Percentiles rank a stretch among this genome's conserved stretches.
These are phyloP conservation scores for Coniochaeta prunicola DNA, from an alignment of 2,329 filamentous ascomycete genomes.

Conservation along the genomic window DNA sequence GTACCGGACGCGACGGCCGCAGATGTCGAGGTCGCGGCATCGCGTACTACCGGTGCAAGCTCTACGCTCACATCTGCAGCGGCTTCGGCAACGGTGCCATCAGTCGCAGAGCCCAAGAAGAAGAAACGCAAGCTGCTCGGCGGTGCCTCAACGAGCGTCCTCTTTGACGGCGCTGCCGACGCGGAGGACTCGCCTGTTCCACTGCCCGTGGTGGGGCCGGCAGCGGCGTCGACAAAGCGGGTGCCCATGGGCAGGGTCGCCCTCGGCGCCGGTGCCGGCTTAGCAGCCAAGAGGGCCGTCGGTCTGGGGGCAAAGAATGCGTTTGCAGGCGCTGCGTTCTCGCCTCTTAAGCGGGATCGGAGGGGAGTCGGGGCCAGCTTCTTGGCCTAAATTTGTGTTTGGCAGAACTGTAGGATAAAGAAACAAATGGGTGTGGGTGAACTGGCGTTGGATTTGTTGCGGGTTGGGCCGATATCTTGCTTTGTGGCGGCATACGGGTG, in stretches of 20 bases:
- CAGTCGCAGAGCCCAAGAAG: slow-evolving; percentile 40
- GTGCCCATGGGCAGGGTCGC: slow-evolving; percentile 11
- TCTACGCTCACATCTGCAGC: slow-evolving; percentile 3
- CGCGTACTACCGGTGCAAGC: slow-evolving; percentile 19
- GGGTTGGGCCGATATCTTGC: neutral
- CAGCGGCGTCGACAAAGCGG: slow-evolving; percentile 13
- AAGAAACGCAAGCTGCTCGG: slow-evolving; percentile 71
- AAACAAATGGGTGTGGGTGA: neutral
- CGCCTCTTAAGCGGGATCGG: slow-evolving; percentile 64
- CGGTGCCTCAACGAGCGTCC: slow-evolving; percentile 52
- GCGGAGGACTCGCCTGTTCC: slow-evolving; percentile 12
- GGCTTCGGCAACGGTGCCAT: slow-evolving; percentile 8
- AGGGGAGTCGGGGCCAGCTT: slow-evolving; percentile 57
- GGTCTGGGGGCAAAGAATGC: slow-evolving; percentile 30
- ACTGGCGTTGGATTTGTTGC: neutral
- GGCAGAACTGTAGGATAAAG: neutral
- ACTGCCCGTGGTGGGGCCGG: neutral
- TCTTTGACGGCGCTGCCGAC: slow-evolving; percentile 63
- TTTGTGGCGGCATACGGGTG: neutral
- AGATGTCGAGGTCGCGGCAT: slow-evolving; percentile 2
- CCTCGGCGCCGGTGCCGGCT: slow-evolving; percentile 7
- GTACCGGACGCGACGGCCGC: neutral
- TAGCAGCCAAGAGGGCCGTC: slow-evolving; percentile 18
- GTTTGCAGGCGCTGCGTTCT: slow-evolving; percentile 52
- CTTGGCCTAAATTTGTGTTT: slow-evolving; percentile 27